Evolutionary conservation across 768 basidiomycete genomes (phyloP), one percentile per base, ranked within the genome.

Genomic region (Macrocybe gigantea): DNA sequence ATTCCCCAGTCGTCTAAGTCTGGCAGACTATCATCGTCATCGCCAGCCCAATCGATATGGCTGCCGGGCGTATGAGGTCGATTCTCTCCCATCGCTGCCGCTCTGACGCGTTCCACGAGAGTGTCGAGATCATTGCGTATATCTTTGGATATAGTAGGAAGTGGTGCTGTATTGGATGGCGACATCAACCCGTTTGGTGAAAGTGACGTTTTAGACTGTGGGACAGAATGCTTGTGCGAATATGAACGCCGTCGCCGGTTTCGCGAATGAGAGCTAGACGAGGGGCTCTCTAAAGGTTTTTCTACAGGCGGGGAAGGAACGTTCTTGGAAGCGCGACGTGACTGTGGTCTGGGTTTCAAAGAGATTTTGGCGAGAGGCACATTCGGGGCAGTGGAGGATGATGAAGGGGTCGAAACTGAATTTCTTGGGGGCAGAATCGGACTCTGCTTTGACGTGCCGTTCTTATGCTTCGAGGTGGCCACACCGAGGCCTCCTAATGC

Each of bases 11-110:
- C 90, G 60, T 92, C 80, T 29, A 93, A 72, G 64, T 89, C 87
- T 5, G 90, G 89, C 2, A 93, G 69, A 52, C 77, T 82, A 57
- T 85, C 84, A 53, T 92, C 88, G 48, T 93, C 89, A 54, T 91
- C 88, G 33, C 84, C 85, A 37, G 90, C 90, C 90, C 90, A 93
- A 64, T 92, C 88, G 49, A 91, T 85, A 53, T 91, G 88, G 49
- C 81, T 86, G 33, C 82, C 84, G 10, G 85, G 85, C 1, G 85
- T 85, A 11, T 77, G 67, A 9, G 86, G 82, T 38, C 85, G 69
- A 56, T 79, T 72, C 45, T 78, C 72, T 32, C 73, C 81, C 80
- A 88, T 86, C 7, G 85, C 85, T 6, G 80, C 79, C 7, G 85
- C 81, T 41, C 86, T 71, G 8, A 87, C 82, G 44, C 80, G 84